Base-by-base conservation (phyloP, 139 green algal genomes). In the Haematococcus sp. region DNA sequence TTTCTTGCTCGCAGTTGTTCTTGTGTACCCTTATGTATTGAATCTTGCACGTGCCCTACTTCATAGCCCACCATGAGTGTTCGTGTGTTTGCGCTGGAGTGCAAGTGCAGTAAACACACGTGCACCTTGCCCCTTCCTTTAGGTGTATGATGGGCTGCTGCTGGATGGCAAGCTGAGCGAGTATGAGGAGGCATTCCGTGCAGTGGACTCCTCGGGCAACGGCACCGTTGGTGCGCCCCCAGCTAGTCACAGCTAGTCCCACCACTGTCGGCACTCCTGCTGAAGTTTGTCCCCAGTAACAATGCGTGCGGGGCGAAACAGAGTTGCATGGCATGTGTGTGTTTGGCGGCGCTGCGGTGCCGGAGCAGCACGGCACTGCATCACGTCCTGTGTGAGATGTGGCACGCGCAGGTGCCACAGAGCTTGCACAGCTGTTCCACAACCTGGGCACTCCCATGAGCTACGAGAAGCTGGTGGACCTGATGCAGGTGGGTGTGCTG, bases 161-260 rank as follows among this genome's bases (percentile, higher is more conserved):
- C 73, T 96, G 65, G 81, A 89, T 35, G 88, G 88, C 25, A 86
- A 85, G 60, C 75, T 97, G 13, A 43, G 67, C n/a, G 89, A 97
- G 72, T 95, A 95, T 71, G 74, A 86, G 72, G 43, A 43, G 0
- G 86, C 86, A 2, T 97, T 94, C 71, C 78, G 79, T 56, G 84
- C 82, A 15, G 77, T 86, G 7, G 83, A 88, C 58, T 65, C 76
- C 32, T 81, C 63, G 34, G 83, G 83, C 49, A 88, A 88, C 58
- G 83, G 83, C 19, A 78, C 76, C 20, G 77, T 87, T 22, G 77
- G 77, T 82, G 74, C 56, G 77, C 3, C 22, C 33, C 25, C 52
- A 60, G 11, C 52, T n/a, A 49, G 40, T 11, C 40, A 49, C 40
- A 49, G 7, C 7, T 49, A 11, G 7, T 19, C 40, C 40, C 11